Percentiles rank a stretch among this genome's conserved stretches.
Conservation (phyloP, 2,329 filamentous ascomycete genomes). For the Clonostachys solani region DNA sequence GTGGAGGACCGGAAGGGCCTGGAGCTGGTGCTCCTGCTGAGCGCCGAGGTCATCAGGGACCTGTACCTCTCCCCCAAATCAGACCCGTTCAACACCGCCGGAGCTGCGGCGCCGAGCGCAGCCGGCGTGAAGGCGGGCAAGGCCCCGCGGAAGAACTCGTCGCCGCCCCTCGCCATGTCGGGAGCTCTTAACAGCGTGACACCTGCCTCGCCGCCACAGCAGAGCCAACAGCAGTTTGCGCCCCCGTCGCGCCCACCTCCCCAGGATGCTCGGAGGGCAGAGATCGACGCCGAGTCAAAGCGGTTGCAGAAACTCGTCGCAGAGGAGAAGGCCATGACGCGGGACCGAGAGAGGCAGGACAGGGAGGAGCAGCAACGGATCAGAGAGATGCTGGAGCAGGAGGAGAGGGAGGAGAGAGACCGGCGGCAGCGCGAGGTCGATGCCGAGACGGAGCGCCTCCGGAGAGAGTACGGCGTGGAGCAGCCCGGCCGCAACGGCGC, state of each 20-base stretch:
- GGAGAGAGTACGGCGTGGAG: slow-evolving; percentile 60
- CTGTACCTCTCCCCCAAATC: slow-evolving; percentile 60
- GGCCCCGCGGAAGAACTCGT: slow-evolving; percentile 4
- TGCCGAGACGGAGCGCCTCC: slow-evolving; percentile 78
- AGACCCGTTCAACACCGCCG: slow-evolving; percentile 74
- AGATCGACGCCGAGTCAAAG: slow-evolving; percentile 73
- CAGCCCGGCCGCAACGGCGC: slow-evolving; percentile 25
- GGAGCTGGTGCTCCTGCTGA: slow-evolving; percentile 71
- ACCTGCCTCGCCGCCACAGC: too few relatives aligned
- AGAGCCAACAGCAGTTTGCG: too few relatives aligned
- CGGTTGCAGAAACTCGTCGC: slow-evolving; percentile 50
- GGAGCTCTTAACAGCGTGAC: background rate
- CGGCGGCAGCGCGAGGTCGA: slow-evolving; percentile 45
- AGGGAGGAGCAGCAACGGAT: slow-evolving; percentile 49
- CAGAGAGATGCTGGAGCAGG: slow-evolving; percentile 61
- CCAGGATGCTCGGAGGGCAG: slow-evolving; percentile 20
- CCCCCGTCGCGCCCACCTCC: too few relatives aligned
- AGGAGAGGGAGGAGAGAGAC: slow-evolving; percentile 57
- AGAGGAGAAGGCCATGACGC: slow-evolving; percentile 40
- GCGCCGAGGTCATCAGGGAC: slow-evolving; percentile 61
- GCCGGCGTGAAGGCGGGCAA: background rate
- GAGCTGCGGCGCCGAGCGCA: slow-evolving; percentile 19
- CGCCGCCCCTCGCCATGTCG: slow-evolving; percentile 4
- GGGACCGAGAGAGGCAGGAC: slow-evolving; percentile 52
- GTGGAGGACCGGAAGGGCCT: slow-evolving; percentile 92